phyloP scores from a whole-genome alignment of 2,329 filamentous ascomycete species.

The Penicillium vulpinum region DNA sequence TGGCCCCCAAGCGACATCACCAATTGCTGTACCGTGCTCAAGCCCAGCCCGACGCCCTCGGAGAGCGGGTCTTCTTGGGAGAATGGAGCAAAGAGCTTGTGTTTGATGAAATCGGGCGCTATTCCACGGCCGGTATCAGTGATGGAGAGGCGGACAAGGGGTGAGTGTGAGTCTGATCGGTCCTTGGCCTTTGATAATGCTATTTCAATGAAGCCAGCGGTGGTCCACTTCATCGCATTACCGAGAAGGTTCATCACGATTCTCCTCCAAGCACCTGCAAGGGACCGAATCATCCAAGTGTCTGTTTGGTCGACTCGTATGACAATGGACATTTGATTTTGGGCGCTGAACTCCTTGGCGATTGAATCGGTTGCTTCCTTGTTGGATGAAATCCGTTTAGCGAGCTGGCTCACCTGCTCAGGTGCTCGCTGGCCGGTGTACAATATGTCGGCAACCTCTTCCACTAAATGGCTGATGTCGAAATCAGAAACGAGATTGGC shows the following conservation, averaged over 20 bases:
- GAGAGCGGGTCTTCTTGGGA: constrained; percentile 59
- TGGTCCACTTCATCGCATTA: constrained; percentile 41
- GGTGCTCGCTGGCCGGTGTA: constrained; percentile 30
- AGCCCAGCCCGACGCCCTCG: constrained; percentile 61
- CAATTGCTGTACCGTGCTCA: constrained; percentile 61
- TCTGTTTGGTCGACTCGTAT: constrained; percentile 29
- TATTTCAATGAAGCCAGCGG: constrained; percentile 34
- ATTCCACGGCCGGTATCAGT: constrained; percentile 66
- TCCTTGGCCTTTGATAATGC: constrained; percentile 21
- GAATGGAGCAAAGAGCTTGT: constrained; percentile 55
- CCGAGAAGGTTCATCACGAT: constrained; percentile 42
- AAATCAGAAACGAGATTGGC: constrained; percentile 32
- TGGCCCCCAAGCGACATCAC: constrained; percentile 57
- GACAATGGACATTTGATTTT: constrained; percentile 28
- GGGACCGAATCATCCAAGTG: constrained; percentile 32
- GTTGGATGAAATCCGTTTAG: constrained; percentile 1
- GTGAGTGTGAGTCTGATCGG: constrained; percentile 8
- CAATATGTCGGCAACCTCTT: constrained; percentile 32
- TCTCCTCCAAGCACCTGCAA: constrained; percentile 34
- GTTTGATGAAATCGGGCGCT: constrained; percentile 57
- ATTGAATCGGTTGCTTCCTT: constrained; percentile 43
- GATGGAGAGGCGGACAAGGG: constrained; percentile 46
- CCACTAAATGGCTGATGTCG: constrained; percentile 33
- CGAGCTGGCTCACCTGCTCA: constrained; percentile 13
- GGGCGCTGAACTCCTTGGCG: neutral